Conservation (phyloP, 257 asterid genomes). For the Ehretia macrophylla region DNA sequence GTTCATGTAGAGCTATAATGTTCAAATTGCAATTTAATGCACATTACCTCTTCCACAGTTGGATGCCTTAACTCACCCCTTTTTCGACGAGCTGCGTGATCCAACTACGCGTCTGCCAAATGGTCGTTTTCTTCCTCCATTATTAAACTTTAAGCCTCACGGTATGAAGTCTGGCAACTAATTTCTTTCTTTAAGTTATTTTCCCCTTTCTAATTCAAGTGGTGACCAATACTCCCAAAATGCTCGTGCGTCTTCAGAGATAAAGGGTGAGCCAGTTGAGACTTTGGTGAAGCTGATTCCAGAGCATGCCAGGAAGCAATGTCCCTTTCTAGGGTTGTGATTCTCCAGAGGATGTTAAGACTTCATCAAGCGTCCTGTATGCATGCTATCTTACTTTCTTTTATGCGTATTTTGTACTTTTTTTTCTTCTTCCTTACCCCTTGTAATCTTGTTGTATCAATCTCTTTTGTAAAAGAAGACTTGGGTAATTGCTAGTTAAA, state of each 20-base stretch:
- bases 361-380: constrained; percentile 8
- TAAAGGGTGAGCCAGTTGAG: constrained; percentile 70
- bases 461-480: constrained; percentile 21
- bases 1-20: neutral
- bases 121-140: constrained; percentile 55
- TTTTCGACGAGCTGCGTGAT: constrained; percentile 55
- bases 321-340: constrained; percentile 58
- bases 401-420: constrained; percentile 6
- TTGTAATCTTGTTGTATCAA: constrained; percentile 1
- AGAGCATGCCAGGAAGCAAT: constrained; percentile 76
- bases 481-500: constrained; percentile 21
- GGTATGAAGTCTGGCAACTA: constrained; percentile 25
- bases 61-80: constrained; percentile 50
- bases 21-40: neutral
- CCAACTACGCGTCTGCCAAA: constrained; percentile 44
- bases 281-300: constrained; percentile 61
- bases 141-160: constrained; percentile 50
- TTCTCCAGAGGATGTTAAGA: constrained; percentile 14
- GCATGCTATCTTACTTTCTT: constrained; percentile 4
- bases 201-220: neutral
- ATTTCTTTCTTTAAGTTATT: neutral
- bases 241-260: constrained; percentile 38
- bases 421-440: neutral
- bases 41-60: constrained; percentile 20
- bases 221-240: neutral